These are phyloP conservation scores for Ephemerocybe angulata DNA, from an alignment of 768 basidiomycete genomes.

Conservation along the genomic window DNA sequence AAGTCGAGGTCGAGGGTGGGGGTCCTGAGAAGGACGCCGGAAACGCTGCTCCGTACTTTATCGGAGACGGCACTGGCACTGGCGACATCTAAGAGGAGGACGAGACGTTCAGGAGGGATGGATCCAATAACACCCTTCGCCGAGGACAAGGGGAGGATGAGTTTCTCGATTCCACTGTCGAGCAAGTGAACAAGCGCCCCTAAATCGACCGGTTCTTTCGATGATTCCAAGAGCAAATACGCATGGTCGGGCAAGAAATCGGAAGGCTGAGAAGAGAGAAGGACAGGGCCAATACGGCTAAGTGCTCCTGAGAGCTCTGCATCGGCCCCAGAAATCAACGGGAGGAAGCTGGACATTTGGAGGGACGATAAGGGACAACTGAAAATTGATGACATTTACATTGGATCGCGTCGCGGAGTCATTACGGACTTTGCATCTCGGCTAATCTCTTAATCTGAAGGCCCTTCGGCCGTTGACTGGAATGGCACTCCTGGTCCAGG, in stretches of 20 bases:
- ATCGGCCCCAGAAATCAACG: slow-evolving; percentile 50
- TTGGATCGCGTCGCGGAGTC: slow-evolving; percentile 9
- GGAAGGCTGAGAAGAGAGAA: slow-evolving; percentile 42
- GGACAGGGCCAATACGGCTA: slow-evolving; percentile 72
- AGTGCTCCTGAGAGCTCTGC: slow-evolving; percentile 56
- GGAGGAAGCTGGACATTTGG: slow-evolving; percentile 53
- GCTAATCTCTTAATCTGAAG: too few species aligned
- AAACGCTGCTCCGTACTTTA: slow-evolving; percentile 66
- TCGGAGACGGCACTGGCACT: slow-evolving; percentile 75
- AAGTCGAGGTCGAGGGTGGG: slow-evolving; percentile 69
- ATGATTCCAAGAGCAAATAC: slow-evolving; percentile 54
- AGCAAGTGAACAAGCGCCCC: slow-evolving; percentile 63
- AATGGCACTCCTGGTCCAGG: too few species aligned
- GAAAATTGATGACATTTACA: background rate
- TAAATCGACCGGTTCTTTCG: slow-evolving; percentile 39
- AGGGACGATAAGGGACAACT: background rate
- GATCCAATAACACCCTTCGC: slow-evolving; percentile 64
- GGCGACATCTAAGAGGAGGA: slow-evolving; percentile 72
- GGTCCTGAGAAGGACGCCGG: slow-evolving; percentile 78
- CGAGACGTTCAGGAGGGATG: slow-evolving; percentile 67
- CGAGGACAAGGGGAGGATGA: slow-evolving; percentile 67
- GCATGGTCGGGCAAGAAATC: slow-evolving; percentile 31
- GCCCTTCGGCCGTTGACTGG: too few species aligned
- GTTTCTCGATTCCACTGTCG: slow-evolving; percentile 75
- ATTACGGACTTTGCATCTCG: too few species aligned